Evolutionary conservation across 768 basidiomycete species (phyloP).

Genomic region (Boletus sensibilis): DNA sequence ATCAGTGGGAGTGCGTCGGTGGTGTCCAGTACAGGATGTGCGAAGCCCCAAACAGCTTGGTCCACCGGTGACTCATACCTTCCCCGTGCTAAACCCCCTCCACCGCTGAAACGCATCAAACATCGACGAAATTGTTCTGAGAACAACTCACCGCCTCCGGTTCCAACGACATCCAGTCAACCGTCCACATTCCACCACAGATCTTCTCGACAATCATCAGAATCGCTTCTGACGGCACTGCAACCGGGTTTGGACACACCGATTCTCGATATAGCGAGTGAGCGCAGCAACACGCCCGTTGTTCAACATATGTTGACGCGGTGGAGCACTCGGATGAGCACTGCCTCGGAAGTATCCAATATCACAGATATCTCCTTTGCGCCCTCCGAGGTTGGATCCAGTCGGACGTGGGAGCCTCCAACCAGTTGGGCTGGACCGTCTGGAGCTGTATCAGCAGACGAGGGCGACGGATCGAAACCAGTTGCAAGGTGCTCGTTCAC

Average conservation of each 20-base stretch:
- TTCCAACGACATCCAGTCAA: neutral
- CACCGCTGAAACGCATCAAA: slow-evolving; percentile 8
- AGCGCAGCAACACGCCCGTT: neutral
- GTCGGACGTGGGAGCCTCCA: slow-evolving; percentile 24
- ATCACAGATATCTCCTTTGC: neutral
- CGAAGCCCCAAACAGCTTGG: slow-evolving; percentile 8
- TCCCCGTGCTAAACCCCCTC: slow-evolving; percentile 21
- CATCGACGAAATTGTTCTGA: slow-evolving; percentile 15
- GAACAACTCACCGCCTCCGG: neutral
- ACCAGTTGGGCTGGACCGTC: slow-evolving; percentile 25
- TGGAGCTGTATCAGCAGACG: neutral
- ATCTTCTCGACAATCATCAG: neutral
- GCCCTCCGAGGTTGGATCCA: neutral
- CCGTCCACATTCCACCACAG: neutral
- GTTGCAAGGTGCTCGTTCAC: neutral
- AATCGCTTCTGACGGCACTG: neutral
- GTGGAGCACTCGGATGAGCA: neutral
- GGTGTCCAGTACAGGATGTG: neutral
- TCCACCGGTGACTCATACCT: slow-evolving; percentile 20
- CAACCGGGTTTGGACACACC: neutral
- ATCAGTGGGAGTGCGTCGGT: neutral
- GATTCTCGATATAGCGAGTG: neutral
- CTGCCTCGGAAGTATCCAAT: neutral
- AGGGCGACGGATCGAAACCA: neutral
- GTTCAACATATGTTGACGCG: neutral